These are phyloP conservation scores for Haematococcus lacustris DNA, from an alignment of 139 green algal genomes.

Conservation along the genomic window DNA sequence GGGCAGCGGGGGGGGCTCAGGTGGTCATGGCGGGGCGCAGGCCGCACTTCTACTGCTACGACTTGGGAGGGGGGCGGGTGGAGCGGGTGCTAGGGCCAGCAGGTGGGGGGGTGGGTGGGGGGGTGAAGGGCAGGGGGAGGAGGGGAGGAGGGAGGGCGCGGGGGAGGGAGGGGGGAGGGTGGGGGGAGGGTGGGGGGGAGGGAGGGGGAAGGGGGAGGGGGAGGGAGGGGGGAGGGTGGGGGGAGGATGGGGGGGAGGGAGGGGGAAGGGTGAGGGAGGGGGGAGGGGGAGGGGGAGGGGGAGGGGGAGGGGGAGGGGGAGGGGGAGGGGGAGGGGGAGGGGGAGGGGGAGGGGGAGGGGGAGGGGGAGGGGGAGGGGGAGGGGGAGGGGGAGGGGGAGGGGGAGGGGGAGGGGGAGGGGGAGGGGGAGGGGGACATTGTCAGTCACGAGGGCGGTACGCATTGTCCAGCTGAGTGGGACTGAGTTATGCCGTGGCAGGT, in stretches of 20 bases:
- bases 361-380: too few species aligned
- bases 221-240: too few species aligned
- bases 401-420: too few species aligned
- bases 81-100: slow-evolving; percentile 51
- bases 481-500: too few species aligned
- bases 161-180: background rate
- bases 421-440: too few species aligned
- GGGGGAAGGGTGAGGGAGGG: background rate
- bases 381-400: too few species aligned
- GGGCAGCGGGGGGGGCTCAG: slow-evolving; percentile 49
- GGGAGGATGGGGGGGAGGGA: too few species aligned
- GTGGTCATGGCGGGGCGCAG: slow-evolving; percentile 46
- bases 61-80: slow-evolving; percentile 54
- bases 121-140: slow-evolving; percentile 12
- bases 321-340: too few species aligned
- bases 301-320: background rate
- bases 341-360: too few species aligned
- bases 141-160: background rate
- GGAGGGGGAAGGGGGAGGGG: background rate
- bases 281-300: too few species aligned
- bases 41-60: slow-evolving; percentile 80
- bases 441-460: too few species aligned
- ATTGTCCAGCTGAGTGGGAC: too few species aligned
- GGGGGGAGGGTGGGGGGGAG: background rate
- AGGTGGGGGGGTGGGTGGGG: background rate